Evolutionary conservation across 2,329 filamentous ascomycete genomes (phyloP).

Genomic region (Nannizziopsis barbatae): DNA sequence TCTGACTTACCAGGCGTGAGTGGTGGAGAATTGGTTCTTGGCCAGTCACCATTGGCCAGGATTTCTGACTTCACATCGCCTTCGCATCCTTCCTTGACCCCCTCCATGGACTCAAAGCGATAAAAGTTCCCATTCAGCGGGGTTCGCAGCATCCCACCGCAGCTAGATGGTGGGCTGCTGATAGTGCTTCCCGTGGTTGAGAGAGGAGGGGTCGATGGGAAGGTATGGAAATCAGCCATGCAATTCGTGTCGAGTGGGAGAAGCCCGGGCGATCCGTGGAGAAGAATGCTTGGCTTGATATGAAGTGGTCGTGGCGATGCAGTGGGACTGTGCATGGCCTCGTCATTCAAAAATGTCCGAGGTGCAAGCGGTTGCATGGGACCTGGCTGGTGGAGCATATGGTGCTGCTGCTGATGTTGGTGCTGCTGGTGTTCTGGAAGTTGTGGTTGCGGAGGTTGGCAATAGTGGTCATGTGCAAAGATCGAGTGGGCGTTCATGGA

Average conservation of each 20-base stretch:
- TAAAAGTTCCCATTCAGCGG: conserved; percentile 70
- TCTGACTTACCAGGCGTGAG: conserved; percentile 73
- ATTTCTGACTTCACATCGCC: conserved; percentile 60
- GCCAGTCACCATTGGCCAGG: conserved; percentile 63
- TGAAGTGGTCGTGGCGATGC: conserved; percentile 62
- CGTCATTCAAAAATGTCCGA: conserved; percentile 41
- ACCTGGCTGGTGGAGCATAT: conserved; percentile 9
- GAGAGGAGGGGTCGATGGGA: conserved; percentile 76
- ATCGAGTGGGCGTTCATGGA: conserved; percentile 18
- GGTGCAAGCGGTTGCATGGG: conserved; percentile 10
- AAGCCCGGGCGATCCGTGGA: conserved; percentile 44
- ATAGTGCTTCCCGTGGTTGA: conserved; percentile 75
- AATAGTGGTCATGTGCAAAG: conserved; percentile 21
- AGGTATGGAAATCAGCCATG: conserved; percentile 54
- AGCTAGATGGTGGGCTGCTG: conserved; percentile 69
- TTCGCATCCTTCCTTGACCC: conserved; percentile 60
- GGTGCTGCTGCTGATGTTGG: neutral
- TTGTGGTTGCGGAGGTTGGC: conserved; percentile 18
- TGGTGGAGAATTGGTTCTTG: conserved; percentile 65
- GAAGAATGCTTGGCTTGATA: conserved; percentile 63
- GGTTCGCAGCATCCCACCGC: conserved; percentile 61
- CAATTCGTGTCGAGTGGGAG: conserved; percentile 66
- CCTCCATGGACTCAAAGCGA: conserved; percentile 54
- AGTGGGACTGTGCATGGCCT: conserved; percentile 59
- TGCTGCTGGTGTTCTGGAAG: conserved; percentile 2